Percentiles rank a stretch among this genome's conserved stretches.
phyloP scores from a whole-genome alignment of 73 alveolate species.

The Paramecium biaurelia region DNA sequence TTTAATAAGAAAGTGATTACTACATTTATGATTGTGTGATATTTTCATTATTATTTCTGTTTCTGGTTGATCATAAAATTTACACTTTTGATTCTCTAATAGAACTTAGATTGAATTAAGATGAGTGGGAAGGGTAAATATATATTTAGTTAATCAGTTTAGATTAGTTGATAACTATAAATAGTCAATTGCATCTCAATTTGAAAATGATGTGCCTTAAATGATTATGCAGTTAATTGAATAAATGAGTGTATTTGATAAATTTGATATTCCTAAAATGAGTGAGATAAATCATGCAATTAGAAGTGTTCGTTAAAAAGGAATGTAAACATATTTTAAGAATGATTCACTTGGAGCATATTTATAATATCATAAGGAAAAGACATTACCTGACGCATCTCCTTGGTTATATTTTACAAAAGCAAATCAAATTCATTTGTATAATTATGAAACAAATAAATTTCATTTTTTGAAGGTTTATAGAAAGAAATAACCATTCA shows the following conservation, averaged over 20 bases:
- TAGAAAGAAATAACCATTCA: conserved; percentile 46
- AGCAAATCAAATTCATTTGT: conserved; percentile 50
- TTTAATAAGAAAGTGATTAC: background rate
- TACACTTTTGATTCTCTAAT: background rate
- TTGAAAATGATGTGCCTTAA: conserved; percentile 27
- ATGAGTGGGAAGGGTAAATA: conserved; percentile 20
- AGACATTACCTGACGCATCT: background rate
- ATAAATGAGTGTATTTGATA: background rate
- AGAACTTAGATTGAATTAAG: background rate
- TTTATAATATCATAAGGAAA: conserved; percentile 43
- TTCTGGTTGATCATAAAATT: conserved; percentile 3
- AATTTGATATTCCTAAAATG: conserved; percentile 12
- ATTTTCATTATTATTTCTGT: background rate
- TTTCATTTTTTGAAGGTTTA: conserved; percentile 50
- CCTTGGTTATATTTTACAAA: conserved; percentile 33
- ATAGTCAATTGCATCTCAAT: background rate
- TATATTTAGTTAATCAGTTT: background rate
- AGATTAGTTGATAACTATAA: conserved; percentile 8
- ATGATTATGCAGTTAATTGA: background rate
- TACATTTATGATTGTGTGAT: conserved; percentile 27
- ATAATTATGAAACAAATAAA: conserved; percentile 49
- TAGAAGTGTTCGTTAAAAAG: conserved; percentile 33
- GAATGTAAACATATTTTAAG: conserved; percentile 50
- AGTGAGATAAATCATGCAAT: background rate
- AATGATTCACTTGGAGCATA: conserved; percentile 54